phyloP scores from a whole-genome alignment of 2,329 filamentous ascomycete genomes.

The Colletotrichum simmondsii region DNA sequence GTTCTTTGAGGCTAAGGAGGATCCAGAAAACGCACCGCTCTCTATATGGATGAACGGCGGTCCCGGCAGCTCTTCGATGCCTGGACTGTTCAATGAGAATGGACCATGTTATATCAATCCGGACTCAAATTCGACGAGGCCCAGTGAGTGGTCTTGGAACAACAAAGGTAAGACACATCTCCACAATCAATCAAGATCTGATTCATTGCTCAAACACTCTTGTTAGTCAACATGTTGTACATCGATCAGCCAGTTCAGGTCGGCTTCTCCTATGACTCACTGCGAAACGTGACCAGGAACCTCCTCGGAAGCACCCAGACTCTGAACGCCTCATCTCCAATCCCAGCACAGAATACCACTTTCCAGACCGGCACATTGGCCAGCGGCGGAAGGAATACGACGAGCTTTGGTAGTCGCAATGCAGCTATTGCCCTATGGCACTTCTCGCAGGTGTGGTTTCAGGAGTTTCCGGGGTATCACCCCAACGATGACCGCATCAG shows the following conservation, averaged over 20 bases:
- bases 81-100: slow-evolving; percentile 61
- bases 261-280: slow-evolving; percentile 37
- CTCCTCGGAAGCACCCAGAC: slow-evolving; percentile 29
- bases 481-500: slow-evolving; percentile 61
- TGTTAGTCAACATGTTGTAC: slow-evolving; percentile 37
- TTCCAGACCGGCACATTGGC: slow-evolving; percentile 46
- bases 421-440: slow-evolving; percentile 42
- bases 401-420: slow-evolving; percentile 54
- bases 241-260: slow-evolving; percentile 38
- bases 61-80: slow-evolving; percentile 66
- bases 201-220: not conserved
- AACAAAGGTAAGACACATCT: slow-evolving; percentile 52
- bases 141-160: slow-evolving; percentile 70
- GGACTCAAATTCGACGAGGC: slow-evolving; percentile 58
- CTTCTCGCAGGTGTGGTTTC: slow-evolving; percentile 61
- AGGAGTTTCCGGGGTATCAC: slow-evolving; percentile 71
- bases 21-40: slow-evolving; percentile 46
- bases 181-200: no score
- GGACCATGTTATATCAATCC: slow-evolving; percentile 64
- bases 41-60: slow-evolving; percentile 71
- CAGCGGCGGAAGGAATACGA: slow-evolving; percentile 41
- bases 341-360: slow-evolving; percentile 50
- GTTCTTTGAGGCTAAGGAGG: slow-evolving; percentile 44
- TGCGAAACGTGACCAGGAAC: slow-evolving; percentile 36
- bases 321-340: slow-evolving; percentile 24